A percentile compares a stretch with the other conserved stretches of the same genome.
Conservation (phyloP, 192 early-diverging fungal species). For the Entomortierella chlamydospora region DNA sequence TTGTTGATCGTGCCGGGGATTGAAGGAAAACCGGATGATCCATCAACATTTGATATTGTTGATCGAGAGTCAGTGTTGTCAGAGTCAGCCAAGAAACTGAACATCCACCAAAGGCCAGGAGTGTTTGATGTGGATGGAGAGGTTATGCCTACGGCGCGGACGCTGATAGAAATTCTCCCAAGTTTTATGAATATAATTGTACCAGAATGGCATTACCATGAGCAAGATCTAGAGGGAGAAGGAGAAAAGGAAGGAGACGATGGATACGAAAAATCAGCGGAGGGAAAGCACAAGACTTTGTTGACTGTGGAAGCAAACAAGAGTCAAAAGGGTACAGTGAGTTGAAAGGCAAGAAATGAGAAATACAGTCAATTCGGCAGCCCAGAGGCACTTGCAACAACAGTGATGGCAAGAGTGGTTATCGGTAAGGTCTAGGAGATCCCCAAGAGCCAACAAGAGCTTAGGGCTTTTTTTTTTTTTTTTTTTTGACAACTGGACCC, state of each 20-base stretch:
- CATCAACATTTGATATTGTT: too few relatives aligned
- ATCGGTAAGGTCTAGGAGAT: too few relatives aligned
- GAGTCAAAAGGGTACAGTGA: neutral
- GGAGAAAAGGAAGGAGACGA: neutral
- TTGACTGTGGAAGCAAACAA: neutral
- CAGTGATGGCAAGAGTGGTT: too few relatives aligned
- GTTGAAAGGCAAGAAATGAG: too few relatives aligned
- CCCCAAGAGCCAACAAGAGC: too few relatives aligned
- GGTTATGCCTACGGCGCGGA: conserved; percentile 42
- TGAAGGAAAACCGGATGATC: conserved; percentile 9
- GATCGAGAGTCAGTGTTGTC: too few relatives aligned
- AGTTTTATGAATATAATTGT: conserved; percentile 38
- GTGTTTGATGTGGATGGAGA: conserved; percentile 50
- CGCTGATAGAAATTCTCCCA: conserved; percentile 37
- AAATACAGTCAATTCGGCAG: too few relatives aligned
- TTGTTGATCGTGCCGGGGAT: conserved; percentile 32
- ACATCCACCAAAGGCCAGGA: conserved; percentile 23
- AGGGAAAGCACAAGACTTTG: neutral
- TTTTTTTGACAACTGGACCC: too few relatives aligned
- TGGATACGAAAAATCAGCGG: neutral
- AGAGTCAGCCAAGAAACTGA: neutral
- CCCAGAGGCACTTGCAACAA: too few relatives aligned
- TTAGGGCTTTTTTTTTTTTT: too few relatives aligned
- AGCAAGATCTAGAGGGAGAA: neutral
- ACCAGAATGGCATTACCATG: conserved; percentile 36